phyloP scores from a whole-genome alignment of 2,329 filamentous ascomycete genomes.

The Fusarium foetens region DNA sequence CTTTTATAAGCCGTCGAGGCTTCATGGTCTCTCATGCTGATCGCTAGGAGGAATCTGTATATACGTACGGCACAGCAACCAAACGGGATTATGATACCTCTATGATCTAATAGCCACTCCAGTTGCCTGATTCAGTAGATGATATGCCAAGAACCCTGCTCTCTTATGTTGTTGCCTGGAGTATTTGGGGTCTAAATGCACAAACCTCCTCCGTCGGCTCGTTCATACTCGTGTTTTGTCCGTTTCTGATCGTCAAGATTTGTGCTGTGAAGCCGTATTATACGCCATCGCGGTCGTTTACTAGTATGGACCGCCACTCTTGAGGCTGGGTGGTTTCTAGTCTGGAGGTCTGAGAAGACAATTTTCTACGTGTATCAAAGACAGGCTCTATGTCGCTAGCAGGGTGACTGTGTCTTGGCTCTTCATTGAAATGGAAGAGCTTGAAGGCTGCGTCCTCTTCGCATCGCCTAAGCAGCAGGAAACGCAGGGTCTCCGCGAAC shows the following conservation, averaged over 20 bases:
- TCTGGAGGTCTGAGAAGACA: neutral
- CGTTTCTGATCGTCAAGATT: neutral
- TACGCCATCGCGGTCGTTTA: neutral
- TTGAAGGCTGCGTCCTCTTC: neutral
- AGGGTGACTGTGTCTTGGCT: neutral
- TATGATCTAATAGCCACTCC: neutral
- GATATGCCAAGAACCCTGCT: neutral
- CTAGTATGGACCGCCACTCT: neutral
- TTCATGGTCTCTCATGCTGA: neutral
- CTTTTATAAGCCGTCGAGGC: too few species aligned
- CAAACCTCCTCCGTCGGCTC: neutral
- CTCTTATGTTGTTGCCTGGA: neutral
- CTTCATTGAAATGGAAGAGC: neutral
- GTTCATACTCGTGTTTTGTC: neutral
- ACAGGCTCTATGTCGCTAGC: neutral
- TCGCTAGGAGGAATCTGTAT: neutral
- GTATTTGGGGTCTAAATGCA: neutral
- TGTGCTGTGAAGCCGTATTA: neutral
- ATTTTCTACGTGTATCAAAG: neutral
- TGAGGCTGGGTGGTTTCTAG: neutral
- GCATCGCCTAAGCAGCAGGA: neutral
- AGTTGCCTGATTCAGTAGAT: neutral
- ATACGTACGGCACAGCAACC: neutral
- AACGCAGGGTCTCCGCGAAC: neutral
- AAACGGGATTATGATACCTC: neutral